A percentile compares a stretch with the other conserved stretches of the same genome.
Conservation (phyloP, 768 basidiomycete species). For the Naematelia encephala region DNA sequence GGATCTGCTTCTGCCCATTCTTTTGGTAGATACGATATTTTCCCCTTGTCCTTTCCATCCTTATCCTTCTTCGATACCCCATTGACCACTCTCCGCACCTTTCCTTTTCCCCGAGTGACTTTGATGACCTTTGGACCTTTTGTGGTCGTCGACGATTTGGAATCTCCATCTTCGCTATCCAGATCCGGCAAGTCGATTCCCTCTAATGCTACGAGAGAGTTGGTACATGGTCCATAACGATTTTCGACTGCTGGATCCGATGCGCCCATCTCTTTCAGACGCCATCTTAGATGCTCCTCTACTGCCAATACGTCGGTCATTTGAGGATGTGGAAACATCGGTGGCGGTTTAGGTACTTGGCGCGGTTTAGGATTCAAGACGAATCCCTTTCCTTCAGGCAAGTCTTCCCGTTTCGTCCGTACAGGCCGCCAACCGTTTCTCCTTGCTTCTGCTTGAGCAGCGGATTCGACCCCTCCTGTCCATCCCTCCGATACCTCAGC, state of each 20-base stretch:
- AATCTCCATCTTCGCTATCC: slow-evolving; percentile 17
- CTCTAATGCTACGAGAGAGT: slow-evolving; percentile 32
- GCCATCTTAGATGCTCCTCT: slow-evolving; percentile 49
- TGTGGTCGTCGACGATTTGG: neutral
- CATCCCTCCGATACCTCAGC: slow-evolving; percentile 24
- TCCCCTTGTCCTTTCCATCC: slow-evolving; percentile 16
- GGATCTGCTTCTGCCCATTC: slow-evolving; percentile 45
- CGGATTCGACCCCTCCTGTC: slow-evolving; percentile 28
- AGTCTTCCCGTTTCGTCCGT: neutral
- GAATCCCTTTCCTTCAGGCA: slow-evolving; percentile 38
- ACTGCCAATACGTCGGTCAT: slow-evolving; percentile 50
- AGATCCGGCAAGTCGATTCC: slow-evolving; percentile 29
- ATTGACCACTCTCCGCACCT: slow-evolving; percentile 32
- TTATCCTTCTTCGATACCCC: slow-evolving; percentile 23
- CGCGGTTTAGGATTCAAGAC: slow-evolving; percentile 23
- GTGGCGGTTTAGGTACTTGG: slow-evolving; percentile 16
- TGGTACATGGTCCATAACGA: slow-evolving; percentile 42
- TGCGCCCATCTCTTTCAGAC: slow-evolving; percentile 50
- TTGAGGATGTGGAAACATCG: slow-evolving; percentile 48
- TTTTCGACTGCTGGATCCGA: slow-evolving; percentile 43
- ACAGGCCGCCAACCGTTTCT: slow-evolving; percentile 11
- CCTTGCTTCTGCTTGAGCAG: slow-evolving; percentile 23
- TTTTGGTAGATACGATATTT: slow-evolving; percentile 40
- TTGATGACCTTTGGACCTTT: slow-evolving; percentile 24
- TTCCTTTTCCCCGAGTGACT: slow-evolving; percentile 33